These are phyloP conservation scores for Priceomyces melissophilus DNA, from an alignment of 805 yeast genomes.

Conservation along the genomic window DNA sequence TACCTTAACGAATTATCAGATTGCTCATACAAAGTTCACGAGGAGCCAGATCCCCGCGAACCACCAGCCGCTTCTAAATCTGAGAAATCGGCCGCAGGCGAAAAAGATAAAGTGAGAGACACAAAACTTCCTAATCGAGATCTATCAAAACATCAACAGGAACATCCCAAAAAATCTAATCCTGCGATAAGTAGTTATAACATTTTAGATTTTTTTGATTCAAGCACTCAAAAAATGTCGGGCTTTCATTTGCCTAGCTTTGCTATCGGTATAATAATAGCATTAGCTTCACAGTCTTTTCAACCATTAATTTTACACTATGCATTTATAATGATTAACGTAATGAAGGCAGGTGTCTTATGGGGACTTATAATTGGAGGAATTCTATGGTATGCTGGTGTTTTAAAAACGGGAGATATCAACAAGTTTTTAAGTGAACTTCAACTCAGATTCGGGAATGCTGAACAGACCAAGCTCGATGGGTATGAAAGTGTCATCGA, in stretches of 20 bases:
- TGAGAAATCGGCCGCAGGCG: not conserved
- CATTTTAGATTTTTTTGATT: not conserved
- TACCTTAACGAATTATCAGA: slow-evolving; percentile 29
- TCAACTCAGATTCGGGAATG: not conserved
- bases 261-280: slow-evolving; percentile 22
- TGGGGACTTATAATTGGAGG: slow-evolving; percentile 23
- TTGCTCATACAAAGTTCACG: slow-evolving; percentile 26
- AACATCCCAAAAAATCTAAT: not conserved
- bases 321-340: slow-evolving; percentile 14
- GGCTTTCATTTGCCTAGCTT: slow-evolving; percentile 26
- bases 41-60: not conserved
- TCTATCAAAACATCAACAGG: slow-evolving; percentile 1
- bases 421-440: slow-evolving; percentile 4
- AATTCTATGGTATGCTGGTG: slow-evolving; percentile 29
- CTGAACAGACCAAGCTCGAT: not conserved
- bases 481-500: slow-evolving; percentile 1
- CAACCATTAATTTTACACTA: slow-evolving; percentile 20
- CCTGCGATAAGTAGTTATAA: not conserved
- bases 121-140: slow-evolving; percentile 5
- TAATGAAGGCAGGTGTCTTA: slow-evolving; percentile 20
- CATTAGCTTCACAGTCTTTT: slow-evolving; percentile 18
- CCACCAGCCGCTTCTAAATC: not conserved
- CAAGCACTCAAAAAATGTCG: slow-evolving; percentile 2
- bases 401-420: slow-evolving; percentile 15
- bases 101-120: not conserved